phyloP scores from a whole-genome alignment of 495 filamentous ascomycete genomes.

The Penicillium coprophilum region DNA sequence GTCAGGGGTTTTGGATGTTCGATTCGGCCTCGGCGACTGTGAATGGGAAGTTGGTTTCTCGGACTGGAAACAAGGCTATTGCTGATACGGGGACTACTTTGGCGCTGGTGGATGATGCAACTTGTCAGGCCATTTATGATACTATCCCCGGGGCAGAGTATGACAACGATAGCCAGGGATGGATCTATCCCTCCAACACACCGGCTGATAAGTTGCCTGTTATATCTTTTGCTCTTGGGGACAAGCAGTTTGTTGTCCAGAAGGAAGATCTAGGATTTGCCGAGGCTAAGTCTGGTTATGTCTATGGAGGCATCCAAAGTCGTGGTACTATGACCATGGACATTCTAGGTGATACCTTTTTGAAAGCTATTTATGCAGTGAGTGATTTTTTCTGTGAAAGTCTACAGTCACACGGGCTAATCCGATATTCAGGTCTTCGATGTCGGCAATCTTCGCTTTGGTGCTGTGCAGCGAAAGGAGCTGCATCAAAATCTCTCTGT shows the following conservation, averaged over 20 bases:
- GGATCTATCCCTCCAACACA: conserved; percentile 59
- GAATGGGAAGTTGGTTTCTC: conserved; percentile 56
- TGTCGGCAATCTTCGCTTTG: conserved; percentile 68
- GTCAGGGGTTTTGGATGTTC: conserved; percentile 73
- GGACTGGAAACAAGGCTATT: conserved; percentile 70
- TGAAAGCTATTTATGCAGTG: conserved; percentile 76
- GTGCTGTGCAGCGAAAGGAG: conserved; percentile 65
- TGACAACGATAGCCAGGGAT: conserved; percentile 64
- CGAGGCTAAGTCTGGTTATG: conserved; percentile 54
- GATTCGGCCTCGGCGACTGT: conserved; percentile 58
- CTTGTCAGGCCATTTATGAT: conserved; percentile 67
- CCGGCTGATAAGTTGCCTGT: conserved; percentile 60
- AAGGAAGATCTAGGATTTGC: conserved; percentile 72
- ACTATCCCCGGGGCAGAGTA: conserved; percentile 68
- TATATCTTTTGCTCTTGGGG: conserved; percentile 68
- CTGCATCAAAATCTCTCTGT: conserved; percentile 48
- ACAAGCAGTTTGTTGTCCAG: conserved; percentile 63
- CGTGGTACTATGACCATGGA: conserved; percentile 66
- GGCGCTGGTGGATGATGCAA: conserved; percentile 64
- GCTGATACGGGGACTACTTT: conserved; percentile 79
- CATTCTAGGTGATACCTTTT: conserved; percentile 71
- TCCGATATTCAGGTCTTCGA: conserved; percentile 59
- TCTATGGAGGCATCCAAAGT: conserved; percentile 76
- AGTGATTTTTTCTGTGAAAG: conserved; percentile 28
- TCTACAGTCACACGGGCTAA: not conserved